Evolutionary conservation across 495 filamentous ascomycete species (phyloP).

Genomic region (Amphirosellinia nigrospora): DNA sequence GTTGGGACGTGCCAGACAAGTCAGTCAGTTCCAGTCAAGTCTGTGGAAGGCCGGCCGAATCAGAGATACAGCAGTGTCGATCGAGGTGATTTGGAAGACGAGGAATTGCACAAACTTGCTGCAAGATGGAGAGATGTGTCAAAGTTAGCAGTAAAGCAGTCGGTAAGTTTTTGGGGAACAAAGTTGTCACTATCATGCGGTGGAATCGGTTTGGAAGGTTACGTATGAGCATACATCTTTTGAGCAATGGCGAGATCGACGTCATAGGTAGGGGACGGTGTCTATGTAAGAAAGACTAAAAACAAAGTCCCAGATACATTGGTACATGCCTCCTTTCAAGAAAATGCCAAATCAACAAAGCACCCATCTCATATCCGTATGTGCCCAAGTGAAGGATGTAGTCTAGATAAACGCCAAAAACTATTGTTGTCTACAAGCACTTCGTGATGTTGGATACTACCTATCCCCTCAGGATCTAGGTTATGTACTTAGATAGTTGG

Average conservation of each 20-base stretch:
- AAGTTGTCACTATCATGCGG: not conserved
- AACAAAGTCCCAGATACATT: not conserved
- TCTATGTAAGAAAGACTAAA: not conserved
- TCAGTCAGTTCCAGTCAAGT: not conserved
- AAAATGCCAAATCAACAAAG: not conserved
- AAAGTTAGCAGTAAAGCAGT: no score
- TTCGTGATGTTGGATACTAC: not conserved
- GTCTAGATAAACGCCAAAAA: not conserved
- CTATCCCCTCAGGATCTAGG: not conserved
- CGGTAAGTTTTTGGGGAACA: not conserved
- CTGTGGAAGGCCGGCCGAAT: not conserved
- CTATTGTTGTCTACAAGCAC: not conserved
- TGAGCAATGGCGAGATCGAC: conserved; percentile 6
- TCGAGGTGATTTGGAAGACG: not conserved
- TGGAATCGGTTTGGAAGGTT: not conserved
- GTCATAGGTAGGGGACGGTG: not conserved
- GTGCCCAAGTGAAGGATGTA: not conserved
- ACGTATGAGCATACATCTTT: not conserved
- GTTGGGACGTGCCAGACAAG: conserved; percentile 23
- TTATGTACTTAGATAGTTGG: not conserved
- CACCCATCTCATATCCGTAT: not conserved
- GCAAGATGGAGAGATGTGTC: not conserved
- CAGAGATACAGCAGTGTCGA: conserved; percentile 3
- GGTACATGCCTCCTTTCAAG: no score
- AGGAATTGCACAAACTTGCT: not conserved